Percentiles rank a stretch among this genome's conserved stretches.
These are phyloP conservation scores for Cystobasidium tubakii DNA, from an alignment of 768 basidiomycete genomes.

Conservation along the genomic window DNA sequence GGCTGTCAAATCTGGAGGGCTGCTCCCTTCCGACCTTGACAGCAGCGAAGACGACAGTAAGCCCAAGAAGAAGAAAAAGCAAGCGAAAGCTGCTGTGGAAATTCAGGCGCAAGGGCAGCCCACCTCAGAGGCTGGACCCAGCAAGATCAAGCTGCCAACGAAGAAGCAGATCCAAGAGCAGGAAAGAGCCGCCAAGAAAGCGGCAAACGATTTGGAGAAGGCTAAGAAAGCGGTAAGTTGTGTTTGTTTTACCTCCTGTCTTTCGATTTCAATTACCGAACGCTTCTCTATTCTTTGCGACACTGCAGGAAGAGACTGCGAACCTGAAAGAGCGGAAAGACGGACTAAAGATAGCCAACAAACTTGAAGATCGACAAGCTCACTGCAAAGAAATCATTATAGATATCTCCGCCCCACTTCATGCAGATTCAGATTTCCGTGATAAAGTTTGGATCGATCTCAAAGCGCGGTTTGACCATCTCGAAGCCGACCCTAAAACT, in stretches of 20 bases:
- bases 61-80: background rate
- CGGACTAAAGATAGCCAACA: conserved; percentile 8
- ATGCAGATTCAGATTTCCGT: conserved; percentile 1
- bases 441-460: conserved; percentile 16
- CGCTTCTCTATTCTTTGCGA: background rate
- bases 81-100: background rate
- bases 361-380: conserved; percentile 1
- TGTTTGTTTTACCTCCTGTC: background rate
- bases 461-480: background rate
- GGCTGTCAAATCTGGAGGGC: background rate
- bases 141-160: background rate
- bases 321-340: conserved; percentile 14
- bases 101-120: background rate
- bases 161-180: conserved; percentile 14
- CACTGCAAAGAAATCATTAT: conserved; percentile 17
- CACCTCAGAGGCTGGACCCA: background rate
- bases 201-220: conserved; percentile 9
- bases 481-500: background rate
- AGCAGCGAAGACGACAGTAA: background rate
- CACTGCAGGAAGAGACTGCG: conserved; percentile 3
- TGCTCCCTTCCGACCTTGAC: background rate
- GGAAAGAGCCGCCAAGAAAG: conserved; percentile 15
- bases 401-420: conserved; percentile 2
- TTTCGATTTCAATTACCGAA: background rate
- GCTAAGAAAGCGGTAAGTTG: conserved; percentile 8